Percentiles rank a stretch among this genome's conserved stretches.
Evolutionary conservation across 345 rosid species (phyloP).

Genomic region (Sonneratia alba): DNA sequence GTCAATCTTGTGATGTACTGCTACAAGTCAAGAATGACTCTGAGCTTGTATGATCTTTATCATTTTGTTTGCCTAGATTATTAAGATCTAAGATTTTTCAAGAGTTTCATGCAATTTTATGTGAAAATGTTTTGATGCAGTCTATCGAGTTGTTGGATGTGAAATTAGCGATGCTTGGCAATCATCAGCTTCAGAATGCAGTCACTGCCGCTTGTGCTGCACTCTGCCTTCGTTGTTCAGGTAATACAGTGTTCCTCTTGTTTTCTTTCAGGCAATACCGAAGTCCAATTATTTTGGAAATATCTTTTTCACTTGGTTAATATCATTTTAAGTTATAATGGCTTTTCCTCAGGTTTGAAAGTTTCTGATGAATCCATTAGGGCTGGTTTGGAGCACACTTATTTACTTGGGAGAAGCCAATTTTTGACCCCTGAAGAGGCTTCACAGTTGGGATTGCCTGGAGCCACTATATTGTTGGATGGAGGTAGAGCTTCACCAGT

Average conservation of each 20-base stretch:
- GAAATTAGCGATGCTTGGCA: slow-evolving; percentile 62
- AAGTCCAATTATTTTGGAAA: background rate
- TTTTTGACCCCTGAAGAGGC: slow-evolving; percentile 53
- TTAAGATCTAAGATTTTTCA: background rate
- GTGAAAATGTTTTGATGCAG: slow-evolving; percentile 26
- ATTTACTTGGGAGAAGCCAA: slow-evolving; percentile 79
- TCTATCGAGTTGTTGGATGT: slow-evolving; percentile 47
- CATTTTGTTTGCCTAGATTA: background rate
- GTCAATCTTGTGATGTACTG: slow-evolving; percentile 49
- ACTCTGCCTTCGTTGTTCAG: slow-evolving; percentile 65
- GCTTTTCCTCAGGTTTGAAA: slow-evolving; percentile 47
- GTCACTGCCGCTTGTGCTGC: slow-evolving; percentile 60
- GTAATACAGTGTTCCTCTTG: slow-evolving; percentile 19
- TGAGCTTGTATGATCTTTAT: slow-evolving; percentile 32
- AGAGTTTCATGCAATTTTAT: background rate
- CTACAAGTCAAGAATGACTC: slow-evolving; percentile 37
- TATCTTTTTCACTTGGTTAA: background rate
- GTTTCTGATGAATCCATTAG: slow-evolving; percentile 57
- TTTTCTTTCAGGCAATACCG: background rate
- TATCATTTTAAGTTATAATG: background rate
- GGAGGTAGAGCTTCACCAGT: slow-evolving; percentile 37
- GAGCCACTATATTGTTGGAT: slow-evolving; percentile 69
- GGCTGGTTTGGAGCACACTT: slow-evolving; percentile 64
- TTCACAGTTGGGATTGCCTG: slow-evolving; percentile 44
- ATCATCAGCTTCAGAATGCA: slow-evolving; percentile 89